Base-by-base conservation (phyloP, 1,139 yeast species). In the Zygoascus hellenicus region DNA sequence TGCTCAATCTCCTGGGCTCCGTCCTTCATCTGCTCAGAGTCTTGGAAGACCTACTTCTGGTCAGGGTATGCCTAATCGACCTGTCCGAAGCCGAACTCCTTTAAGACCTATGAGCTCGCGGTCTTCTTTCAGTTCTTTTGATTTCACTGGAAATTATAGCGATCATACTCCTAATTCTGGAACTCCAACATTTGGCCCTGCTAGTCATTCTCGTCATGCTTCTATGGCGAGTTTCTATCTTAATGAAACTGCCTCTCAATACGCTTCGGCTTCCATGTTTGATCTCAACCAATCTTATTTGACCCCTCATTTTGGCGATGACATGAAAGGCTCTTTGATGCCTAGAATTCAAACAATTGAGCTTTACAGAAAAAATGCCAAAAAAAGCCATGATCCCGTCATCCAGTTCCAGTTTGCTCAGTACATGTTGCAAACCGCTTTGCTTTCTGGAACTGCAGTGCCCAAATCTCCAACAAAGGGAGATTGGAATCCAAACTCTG, bases 381-480 rank as follows among this genome's bases (percentile, higher is more conserved):
- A 83, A 60, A 85, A 82, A 59, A 78, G 90, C 13, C 83, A 82
- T 59, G 96, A 90, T 61, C 95, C 97, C 1, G 80, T 78, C 22
- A 83, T 87, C 15, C 77, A 89, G 58, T 88, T 88, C 65, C 92
- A 88, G 60, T 89, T 87, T 62, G 96, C 97, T 1, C 95, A 89
- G 66, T 87, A 85, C 63, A 83, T 86, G 83, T 70, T 88, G 47
- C 94, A 87, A 64, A 85, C 95, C 1, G 96, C 95, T 1, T 71
- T 87, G 42, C 55, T 59, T 29, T 60, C 64, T 2, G 57, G 51
- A 17, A 48, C 47, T 10, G 13, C 45, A 5, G 34, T 16, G 10
- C 30, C 36, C 7, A 40, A 40, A 10, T 26, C 36, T 16, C 41
- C 46, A 2, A 15, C 40, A 19, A 40, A 32, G 15, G 28, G 11